Evolutionary conservation across 805 yeast species (phyloP).

Genomic region (Yamadazyma sp.): DNA sequence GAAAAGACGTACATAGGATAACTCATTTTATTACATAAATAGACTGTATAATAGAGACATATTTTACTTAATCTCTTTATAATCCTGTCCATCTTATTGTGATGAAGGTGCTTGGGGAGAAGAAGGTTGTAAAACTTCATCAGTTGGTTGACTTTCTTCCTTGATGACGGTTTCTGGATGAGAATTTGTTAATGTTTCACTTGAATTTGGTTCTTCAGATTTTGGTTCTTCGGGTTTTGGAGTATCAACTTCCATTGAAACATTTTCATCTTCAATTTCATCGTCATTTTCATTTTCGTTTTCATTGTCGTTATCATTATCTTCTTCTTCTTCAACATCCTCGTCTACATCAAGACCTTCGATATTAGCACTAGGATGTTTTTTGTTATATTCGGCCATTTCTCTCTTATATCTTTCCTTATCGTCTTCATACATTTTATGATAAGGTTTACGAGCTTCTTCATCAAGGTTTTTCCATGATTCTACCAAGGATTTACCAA

Average conservation of each 20-base stretch:
- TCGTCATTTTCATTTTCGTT: constrained; percentile 6
- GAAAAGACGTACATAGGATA: constrained; percentile 24
- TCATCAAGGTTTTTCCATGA: constrained; percentile 77
- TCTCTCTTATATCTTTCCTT: constrained; percentile 71
- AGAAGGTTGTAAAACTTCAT: not conserved
- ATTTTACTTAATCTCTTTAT: too few relatives aligned
- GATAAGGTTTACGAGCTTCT: constrained; percentile 69
- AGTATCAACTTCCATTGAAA: constrained; percentile 3
- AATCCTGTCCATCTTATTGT: too few relatives aligned
- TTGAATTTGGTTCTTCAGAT: constrained; percentile 5
- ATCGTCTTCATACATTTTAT: constrained; percentile 74
- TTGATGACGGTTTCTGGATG: too few relatives aligned
- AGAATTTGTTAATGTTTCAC: constrained; percentile 2
- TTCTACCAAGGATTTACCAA: constrained; percentile 77
- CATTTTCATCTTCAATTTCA: constrained; percentile 6
- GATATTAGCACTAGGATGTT: constrained; percentile 4
- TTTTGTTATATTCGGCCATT: constrained; percentile 52
- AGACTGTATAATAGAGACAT: constrained; percentile 4
- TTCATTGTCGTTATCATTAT: constrained; percentile 8
- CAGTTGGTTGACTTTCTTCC: too few relatives aligned
- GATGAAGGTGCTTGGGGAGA: too few relatives aligned
- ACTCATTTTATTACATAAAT: not conserved
- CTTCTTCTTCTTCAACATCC: constrained; percentile 8
- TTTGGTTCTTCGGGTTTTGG: constrained; percentile 7
- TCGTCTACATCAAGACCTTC: constrained; percentile 10